phyloP scores from a whole-genome alignment of 2,329 filamentous ascomycete species.

The Fonsecaea erecta region DNA sequence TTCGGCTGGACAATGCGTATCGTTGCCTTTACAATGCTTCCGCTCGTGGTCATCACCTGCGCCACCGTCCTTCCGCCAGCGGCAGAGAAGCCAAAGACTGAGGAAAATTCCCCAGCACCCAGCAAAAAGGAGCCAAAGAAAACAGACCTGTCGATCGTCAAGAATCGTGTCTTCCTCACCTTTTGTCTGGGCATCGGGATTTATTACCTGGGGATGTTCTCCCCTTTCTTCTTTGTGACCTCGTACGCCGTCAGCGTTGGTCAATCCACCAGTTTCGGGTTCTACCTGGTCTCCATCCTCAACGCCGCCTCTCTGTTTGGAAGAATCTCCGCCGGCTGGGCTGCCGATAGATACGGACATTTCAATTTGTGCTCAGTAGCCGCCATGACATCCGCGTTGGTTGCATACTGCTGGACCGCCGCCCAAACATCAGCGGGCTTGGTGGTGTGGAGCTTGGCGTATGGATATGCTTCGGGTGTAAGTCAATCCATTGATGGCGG shows the following conservation, averaged over 20 bases:
- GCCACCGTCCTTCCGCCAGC: slow-evolving; percentile 35
- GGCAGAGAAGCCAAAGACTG: not conserved
- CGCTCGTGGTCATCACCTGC: slow-evolving; percentile 49
- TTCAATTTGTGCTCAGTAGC: slow-evolving; percentile 41
- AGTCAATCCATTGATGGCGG: not conserved
- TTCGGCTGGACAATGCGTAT: slow-evolving; percentile 61
- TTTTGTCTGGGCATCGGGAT: slow-evolving; percentile 37
- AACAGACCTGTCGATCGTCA: slow-evolving; percentile 38
- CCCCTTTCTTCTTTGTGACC: slow-evolving; percentile 43
- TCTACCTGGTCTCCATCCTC: slow-evolving; percentile 42
- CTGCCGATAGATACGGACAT: slow-evolving; percentile 43
- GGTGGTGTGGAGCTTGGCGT: slow-evolving; percentile 42
- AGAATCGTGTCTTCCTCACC: slow-evolving; percentile 35
- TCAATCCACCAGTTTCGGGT: slow-evolving; percentile 36
- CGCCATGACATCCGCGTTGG: slow-evolving; percentile 38
- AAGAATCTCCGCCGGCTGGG: slow-evolving; percentile 43
- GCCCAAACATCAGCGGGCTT: slow-evolving; percentile 38
- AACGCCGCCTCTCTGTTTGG: slow-evolving; percentile 44
- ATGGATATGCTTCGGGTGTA: slow-evolving; percentile 44
- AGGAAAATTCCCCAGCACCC: not conserved
- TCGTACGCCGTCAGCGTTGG: slow-evolving; percentile 39
- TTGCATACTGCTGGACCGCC: slow-evolving; percentile 41
- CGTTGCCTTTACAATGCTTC: slow-evolving; percentile 57
- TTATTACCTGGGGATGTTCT: slow-evolving; percentile 40
- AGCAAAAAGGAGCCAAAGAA: slow-evolving; percentile 31